Base-by-base conservation (phyloP, 2,329 filamentous ascomycete species). In the Aaosphaeria pasadenensis region DNA sequence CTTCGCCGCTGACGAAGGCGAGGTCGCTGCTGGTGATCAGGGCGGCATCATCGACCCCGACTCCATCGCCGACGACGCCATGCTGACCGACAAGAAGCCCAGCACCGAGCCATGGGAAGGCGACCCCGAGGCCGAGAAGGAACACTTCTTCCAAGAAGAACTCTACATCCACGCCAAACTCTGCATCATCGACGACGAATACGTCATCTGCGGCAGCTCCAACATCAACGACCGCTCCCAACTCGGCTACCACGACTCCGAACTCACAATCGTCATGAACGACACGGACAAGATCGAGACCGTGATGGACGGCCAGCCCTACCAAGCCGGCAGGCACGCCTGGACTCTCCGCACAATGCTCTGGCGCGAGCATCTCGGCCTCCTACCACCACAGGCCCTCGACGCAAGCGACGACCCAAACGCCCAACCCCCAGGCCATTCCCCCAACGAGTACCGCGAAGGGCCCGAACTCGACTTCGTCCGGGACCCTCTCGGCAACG, bases 81-180 rank as follows among this genome's bases (percentile, higher is more conserved):
- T 97, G 89, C 79, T 87, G 24, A 81, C 81, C 55, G 74, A 84
- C 67, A 68, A 81, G 66, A 74, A 79, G 78, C 71, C 83, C 60
- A 79, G 77, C 4, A 84, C 89, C 7, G 89, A 95, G 68, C 62
- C 74, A 1, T 96, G 90, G 88, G 86, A 91, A 11, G 87, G 88
- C 11, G 76, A 78, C 0, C 74, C 83, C 0, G 82, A 92, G 57
- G 81, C 82, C 1, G 94, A 97, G 69, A 87, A 91, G 48, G 81
- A 87, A 46, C 89, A 95, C 65, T 95, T 94, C 77, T 86, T 97
- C 50, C 92, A 96, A 66, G 94, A 99, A 67, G 92, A 99, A 70
- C 81, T 97, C 2, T 99, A 99, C 67, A 86, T 97, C 42, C 94
- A 99, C 69, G 88, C 85, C 30, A 99, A 97, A 74, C 79, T 96